phyloP scores from a whole-genome alignment of 1,139 yeast species.

The Geotrichum macrosporum region DNA sequence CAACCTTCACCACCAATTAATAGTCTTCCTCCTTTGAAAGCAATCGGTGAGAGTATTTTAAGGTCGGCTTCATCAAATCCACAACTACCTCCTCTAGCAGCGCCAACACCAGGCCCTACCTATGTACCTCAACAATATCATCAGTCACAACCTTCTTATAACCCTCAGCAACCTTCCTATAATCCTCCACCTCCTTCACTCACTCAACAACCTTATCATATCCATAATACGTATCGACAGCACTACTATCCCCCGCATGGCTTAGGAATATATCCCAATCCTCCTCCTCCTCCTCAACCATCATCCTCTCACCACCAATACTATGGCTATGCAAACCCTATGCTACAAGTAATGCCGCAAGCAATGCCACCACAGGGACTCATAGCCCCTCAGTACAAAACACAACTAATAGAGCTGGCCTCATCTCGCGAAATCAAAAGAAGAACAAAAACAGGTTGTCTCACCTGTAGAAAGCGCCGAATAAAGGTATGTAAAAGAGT shows the following conservation, averaged over 20 bases:
- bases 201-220: slow-evolving; percentile 3
- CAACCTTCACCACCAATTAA: slow-evolving; percentile 1
- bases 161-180: background rate
- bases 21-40: slow-evolving; percentile 7
- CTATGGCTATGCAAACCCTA: too few species aligned
- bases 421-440: slow-evolving; percentile 33
- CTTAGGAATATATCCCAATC: too few species aligned
- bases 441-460: slow-evolving; percentile 68
- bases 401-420: slow-evolving; percentile 9
- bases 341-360: background rate
- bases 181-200: slow-evolving; percentile 14
- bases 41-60: slow-evolving; percentile 4
- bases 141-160: background rate
- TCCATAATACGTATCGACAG: too few species aligned
- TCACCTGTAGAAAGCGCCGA: slow-evolving; percentile 67
- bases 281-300: too few species aligned
- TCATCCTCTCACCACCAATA: too few species aligned
- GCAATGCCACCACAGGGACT: slow-evolving; percentile 1
- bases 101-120: slow-evolving; percentile 5
- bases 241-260: too few species aligned
- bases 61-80: slow-evolving; percentile 16
- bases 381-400: slow-evolving; percentile 15
- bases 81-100: slow-evolving; percentile 9
- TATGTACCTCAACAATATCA: background rate
- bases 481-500: slow-evolving; percentile 37